These are phyloP conservation scores for Arachis monticola DNA, from an alignment of 331 rosid species.

Conservation along the genomic window DNA sequence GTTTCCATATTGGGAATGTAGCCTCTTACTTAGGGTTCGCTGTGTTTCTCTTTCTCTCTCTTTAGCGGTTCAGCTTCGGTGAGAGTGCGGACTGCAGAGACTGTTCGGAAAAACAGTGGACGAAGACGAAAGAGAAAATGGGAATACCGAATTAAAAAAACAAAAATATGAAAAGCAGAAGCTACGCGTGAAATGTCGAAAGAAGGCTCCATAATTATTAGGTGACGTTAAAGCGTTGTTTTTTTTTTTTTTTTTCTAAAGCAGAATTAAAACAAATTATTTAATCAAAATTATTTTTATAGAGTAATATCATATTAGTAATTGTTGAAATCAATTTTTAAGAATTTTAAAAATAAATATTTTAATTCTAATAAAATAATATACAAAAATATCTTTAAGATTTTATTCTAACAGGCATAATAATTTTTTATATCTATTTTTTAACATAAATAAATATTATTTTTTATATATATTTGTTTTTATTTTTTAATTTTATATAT, in stretches of 20 bases:
- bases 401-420: no score
- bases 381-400: no score
- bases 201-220: conserved; percentile 36
- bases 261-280: no score
- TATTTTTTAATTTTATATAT: no score
- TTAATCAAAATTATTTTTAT: no score
- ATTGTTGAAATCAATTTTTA: no score
- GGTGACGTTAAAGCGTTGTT: background rate
- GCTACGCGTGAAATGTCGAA: conserved; percentile 29
- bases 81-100: conserved; percentile 60
- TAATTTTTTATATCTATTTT: no score
- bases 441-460: no score
- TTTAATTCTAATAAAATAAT: no score
- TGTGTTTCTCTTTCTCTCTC: background rate
- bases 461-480: no score
- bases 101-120: conserved; percentile 48
- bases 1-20: conserved; percentile 68
- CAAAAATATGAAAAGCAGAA: conserved; percentile 12
- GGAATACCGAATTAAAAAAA: conserved; percentile 7
- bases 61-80: conserved; percentile 29
- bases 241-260: background rate
- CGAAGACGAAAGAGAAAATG: conserved; percentile 46
- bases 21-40: conserved; percentile 45
- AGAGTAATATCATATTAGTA: no score
- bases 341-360: no score